Evolutionary conservation across 345 rosid species (phyloP), one percentile per base, ranked within the genome.

Genomic region (Dovyalis caffra): DNA sequence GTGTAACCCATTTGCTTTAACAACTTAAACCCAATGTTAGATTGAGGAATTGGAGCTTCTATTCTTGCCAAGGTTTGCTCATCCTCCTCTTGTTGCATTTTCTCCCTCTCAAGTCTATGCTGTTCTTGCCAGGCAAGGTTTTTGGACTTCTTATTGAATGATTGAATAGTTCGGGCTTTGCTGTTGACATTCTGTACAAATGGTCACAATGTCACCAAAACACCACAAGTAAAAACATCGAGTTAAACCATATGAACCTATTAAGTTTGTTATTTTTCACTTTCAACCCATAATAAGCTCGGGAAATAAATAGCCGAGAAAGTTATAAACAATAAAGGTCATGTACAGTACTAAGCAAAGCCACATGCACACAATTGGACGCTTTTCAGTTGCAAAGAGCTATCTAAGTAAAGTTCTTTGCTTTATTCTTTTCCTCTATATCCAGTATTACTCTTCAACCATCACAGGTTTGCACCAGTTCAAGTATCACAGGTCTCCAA

Each of bases 1-100:
- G 73, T 87, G 82, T 93, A 93, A 78, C 99, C 98, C 98, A 95
- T 95, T 76, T 87, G 93, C 87, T 90, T 87, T 71, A 95, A 83
- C 81, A 95, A 78, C 87, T 93, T 93, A 82, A 90, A 95, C 53
- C 97, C 99, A 14, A 93, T 81, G 75, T 93, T 95, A 60, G 95
- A 87, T 65, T 90, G 92, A 2, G 94, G 91, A 66, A 95, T 92
- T 1, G 97, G 94, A 49, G 92, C 89, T 37, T 90, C 93, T 26
- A 90, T 87, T 16, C 81, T 90, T 25, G 92, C 88, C 43, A 91
- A 73, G 70, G 90, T 91, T 83, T 85, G 87, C 74, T 83, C 86
- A 58, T 95, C 98, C 78, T 95, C 98, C 81, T 95, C 88, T 37
- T 64, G 86, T 70, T 88, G 97, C 71, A 84, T 89, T 80, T 77